Base-by-base conservation (phyloP, 345 rosid genomes). In the Nephelium lappaceum region DNA sequence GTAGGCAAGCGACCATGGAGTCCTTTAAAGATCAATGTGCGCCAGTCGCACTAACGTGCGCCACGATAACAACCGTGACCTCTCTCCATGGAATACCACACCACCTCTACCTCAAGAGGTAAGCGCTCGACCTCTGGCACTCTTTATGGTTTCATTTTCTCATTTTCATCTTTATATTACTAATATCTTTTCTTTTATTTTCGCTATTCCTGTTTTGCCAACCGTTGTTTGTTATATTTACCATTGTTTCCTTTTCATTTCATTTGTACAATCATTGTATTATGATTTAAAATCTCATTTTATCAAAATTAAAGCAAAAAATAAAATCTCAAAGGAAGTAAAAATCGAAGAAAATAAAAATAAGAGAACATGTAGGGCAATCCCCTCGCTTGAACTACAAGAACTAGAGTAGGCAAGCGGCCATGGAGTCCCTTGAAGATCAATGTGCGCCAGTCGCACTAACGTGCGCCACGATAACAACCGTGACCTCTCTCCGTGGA, bases 101-200 rank as follows among this genome's bases (percentile, higher is more conserved):
- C 88, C 87, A 60, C 87, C 88, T 66, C 86, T 77, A 43, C 4
- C 73, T 85, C 49, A 74, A 75, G 87, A 77, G 87, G 88, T 43
- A 80, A 85, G 87, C 88, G 87, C 90, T 87, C 88, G 88, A 88
- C 90, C 88, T 85, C 2, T 38, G 86, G 87, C 90, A 78, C 70
- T 25, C 3, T 12, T 36, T 1, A 0, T 2, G 1, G 36, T 31
- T 31, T 31, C 5, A 8, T 0, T 0, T 1, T 31, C 3, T 31
- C 36, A 31, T 31, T 31, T 31, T 31, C 36, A 2, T 31, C 3
- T 31, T 1, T 31, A 31, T 31, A 31, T 31, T 31, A 31, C 36
- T 2, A 31, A 31, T 31, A 31, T 2, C 0, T 31, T 31, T n/a
- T n/a, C n/a, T n/a, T 31, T 31, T 31, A 27, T 31, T 31, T 31